Evolutionary conservation across 306 rosid species (phyloP), one percentile per base, ranked within the genome.

Genomic region (Ziziphus jujuba): DNA sequence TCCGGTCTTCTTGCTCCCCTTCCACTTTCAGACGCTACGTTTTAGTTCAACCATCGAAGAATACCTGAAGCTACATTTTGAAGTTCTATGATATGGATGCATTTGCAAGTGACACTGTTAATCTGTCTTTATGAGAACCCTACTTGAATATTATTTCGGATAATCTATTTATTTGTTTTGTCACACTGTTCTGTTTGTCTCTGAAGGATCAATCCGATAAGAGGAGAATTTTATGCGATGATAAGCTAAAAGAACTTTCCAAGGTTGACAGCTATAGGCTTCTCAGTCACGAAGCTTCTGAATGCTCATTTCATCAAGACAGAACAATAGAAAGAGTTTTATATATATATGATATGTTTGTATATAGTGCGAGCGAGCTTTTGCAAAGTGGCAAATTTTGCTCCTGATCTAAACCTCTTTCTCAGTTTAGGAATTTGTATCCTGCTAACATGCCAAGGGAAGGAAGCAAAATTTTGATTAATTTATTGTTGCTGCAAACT

Each of bases 191-290:
- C 40, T 47, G 17, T 10, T 31, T 35, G 21, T 25, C 60, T 54
- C 15, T 66, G 58, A 60, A 79, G 80, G 84, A 79, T 63, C 77
- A 55, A 19, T 59, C 71, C 17, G 65, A 67, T 63, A 62, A 17
- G 67, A 50, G 62, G 66, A 65, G 70, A 49, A 44, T 49, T 57
- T 16, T 24, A 48, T 67, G 81, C 5, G 78, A 71, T 50, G 65
- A 61, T 33, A 57, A 61, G 63, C 73, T 56, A 51, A 63, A 71
- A 28, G 72, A 56, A 21, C 75, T 62, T 11, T 44, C 8, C 13
- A 75, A 58, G 36, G 74, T 71, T 16, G 74, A 69, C 57, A 12
- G 24, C 13, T 50, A 9, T 5, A n/a, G 83, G 73, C 50, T 54
- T 74, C 65, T 64, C 76, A n/a, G 24, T 70, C 38, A 13, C 73